A percentile compares a stretch with the other conserved stretches of the same genome.
phyloP scores from a whole-genome alignment of 1,284 basidiomycete species.

The Microbotryomycetes sp. region DNA sequence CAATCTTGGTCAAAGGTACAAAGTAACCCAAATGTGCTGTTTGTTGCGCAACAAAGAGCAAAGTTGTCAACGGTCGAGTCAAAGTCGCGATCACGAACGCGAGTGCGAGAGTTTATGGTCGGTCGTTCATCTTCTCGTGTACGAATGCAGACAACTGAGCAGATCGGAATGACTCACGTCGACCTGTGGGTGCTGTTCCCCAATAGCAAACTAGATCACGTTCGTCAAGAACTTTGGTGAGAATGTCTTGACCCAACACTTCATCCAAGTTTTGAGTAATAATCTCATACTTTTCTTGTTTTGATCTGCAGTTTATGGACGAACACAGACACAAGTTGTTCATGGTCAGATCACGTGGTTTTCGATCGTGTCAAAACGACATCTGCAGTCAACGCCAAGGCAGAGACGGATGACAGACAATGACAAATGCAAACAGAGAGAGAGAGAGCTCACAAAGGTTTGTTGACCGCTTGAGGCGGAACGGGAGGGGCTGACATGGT shows the following conservation, averaged over 20 bases:
- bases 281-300: slow-evolving; percentile 66
- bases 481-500: background rate
- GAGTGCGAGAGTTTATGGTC: background rate
- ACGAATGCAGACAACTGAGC: no score
- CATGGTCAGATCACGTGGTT: background rate
- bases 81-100: no score
- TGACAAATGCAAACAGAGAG: background rate
- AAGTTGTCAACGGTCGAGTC: no score
- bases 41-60: slow-evolving; percentile 1
- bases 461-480: background rate
- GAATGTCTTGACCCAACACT: slow-evolving; percentile 74
- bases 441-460: background rate
- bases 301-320: background rate
- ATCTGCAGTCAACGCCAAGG: background rate
- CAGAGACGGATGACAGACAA: background rate
- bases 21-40: slow-evolving; percentile 96
- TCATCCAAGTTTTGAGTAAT: slow-evolving; percentile 85
- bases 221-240: slow-evolving; percentile 75
- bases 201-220: slow-evolving; percentile 56
- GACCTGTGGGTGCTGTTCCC: slow-evolving; percentile 90
- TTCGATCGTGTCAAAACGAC: no score
- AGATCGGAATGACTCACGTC: slow-evolving; percentile 70
- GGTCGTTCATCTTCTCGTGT: background rate
- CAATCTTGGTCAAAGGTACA: slow-evolving; percentile 79
- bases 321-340: background rate